These are phyloP conservation scores for Suillus luteus DNA, from an alignment of 768 basidiomycete species.

Conservation along the genomic window DNA sequence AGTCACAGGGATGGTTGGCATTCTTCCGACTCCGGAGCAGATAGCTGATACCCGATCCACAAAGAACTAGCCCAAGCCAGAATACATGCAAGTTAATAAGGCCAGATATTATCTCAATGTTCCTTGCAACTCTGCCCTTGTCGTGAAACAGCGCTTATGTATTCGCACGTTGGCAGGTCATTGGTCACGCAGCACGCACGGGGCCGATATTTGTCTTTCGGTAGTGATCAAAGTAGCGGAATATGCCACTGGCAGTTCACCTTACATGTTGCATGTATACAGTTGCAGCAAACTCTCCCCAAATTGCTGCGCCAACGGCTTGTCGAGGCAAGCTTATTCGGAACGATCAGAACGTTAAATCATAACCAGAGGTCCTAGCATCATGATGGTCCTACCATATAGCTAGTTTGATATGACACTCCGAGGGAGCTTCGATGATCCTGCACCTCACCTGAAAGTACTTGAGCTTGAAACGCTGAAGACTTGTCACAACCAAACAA, in stretches of 20 bases:
- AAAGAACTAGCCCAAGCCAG: background rate
- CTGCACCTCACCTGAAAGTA: too few relatives aligned
- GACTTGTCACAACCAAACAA: too few relatives aligned
- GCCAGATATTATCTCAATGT: background rate
- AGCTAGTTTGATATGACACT: too few relatives aligned
- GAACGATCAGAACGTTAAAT: background rate
- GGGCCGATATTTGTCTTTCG: background rate
- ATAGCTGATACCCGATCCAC: background rate
- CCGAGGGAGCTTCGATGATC: too few relatives aligned
- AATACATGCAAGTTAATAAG: background rate
- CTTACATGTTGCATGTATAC: background rate
- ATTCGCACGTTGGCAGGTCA: background rate
- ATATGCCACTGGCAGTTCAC: too few relatives aligned
- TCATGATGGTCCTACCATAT: background rate
- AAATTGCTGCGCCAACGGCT: background rate
- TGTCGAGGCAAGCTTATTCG: background rate
- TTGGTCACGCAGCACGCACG: background rate
- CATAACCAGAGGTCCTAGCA: background rate
- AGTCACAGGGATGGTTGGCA: background rate
- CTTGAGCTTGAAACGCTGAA: too few relatives aligned
- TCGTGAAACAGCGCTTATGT: background rate
- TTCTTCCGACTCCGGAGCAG: background rate
- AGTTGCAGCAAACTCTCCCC: background rate
- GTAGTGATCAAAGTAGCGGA: background rate
- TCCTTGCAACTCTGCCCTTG: background rate